Base-by-base conservation (phyloP, 129 eudicot genomes). In the Tanacetum coccineum region DNA sequence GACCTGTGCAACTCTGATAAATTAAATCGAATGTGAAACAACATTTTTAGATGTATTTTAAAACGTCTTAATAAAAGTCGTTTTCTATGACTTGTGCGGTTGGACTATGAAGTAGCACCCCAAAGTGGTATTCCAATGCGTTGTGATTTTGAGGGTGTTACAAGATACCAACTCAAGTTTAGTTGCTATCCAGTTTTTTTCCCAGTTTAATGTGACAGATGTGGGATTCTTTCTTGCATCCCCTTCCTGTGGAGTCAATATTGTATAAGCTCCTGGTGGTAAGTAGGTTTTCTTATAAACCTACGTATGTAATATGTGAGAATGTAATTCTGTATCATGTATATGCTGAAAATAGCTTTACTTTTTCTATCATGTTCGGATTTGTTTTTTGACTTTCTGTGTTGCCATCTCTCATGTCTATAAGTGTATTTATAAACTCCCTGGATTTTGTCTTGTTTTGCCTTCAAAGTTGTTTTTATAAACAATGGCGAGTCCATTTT, bases 211-310 rank as follows among this genome's bases (percentile, higher is more conserved):
- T 73, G 46, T 30, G 32, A 64, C 68, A 68, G 58, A 72, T 19
- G 32, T 53, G 45, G 52, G 30, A 12, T 30, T 10, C 54, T 30
- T 39, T 62, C 45, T 28, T 4, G 25, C 68, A 13, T 7, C 46
- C 46, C 67, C 78, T 39, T 68, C 40, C 52, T 62, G 97, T 87
- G 78, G 97, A 91, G 54, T 91, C 97, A 28, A 80, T 91, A 72
- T 72, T 91, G 56, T 73, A 81, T 80, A 91, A 87, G 76, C 81
- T 91, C 53, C 90, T 87, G 28, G 74, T 66, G 87, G 97, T 91
- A 81, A 15, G 82, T 74, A 64, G 15, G 30, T 46, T 17, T 67
- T 32, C 25, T 51, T 52, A 15, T 66, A 66, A 60, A 47, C 64
- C 49, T 64, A 17, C 56, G 15, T 63, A 68, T 57, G 65, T 61